Base-by-base conservation (phyloP, 352 stramenopile genomes). In the Plasmopara halstedii region DNA sequence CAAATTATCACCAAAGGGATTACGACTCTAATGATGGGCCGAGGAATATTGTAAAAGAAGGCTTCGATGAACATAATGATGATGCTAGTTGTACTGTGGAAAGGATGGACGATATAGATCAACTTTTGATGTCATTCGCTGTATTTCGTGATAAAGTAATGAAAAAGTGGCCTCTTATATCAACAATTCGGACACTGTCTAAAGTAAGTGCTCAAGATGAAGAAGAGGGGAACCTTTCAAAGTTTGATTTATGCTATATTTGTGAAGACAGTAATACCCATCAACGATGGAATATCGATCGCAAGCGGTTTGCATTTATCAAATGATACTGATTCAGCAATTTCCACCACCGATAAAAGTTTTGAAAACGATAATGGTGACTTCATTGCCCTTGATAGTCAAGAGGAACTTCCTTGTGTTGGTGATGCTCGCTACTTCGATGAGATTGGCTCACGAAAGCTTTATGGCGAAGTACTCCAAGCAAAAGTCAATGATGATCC, bases 1-100 rank as follows among this genome's bases (percentile, higher is more conserved):
- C 56, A 0, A 81, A 77, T 19, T 73, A 83, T 48, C 79, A 90
- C 32, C 55, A 70, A 25, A 68, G 70, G 40, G 79, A 90, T 38
- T 81, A 81, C 50, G 46, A 68, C 4, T 2, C 20, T 29, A 10
- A 29, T 29, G 11, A 29, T 29, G 25, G 25, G 11, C 2, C 3
- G 3, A 4, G 25, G 1, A 29, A 6, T 29, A 17, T 41, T 7
- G 35, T 23, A 0, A 37, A 20, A 0, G 40, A 56, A 4, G 19
- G 17, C 19, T 20, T 4, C 38, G 25, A 20, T 53, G 42, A 44
- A 32, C 18, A 39, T 33, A 14, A 37, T 15, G 38, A 62, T 27
- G 26, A 44, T 40, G 13, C 20, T 19, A 33, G 56, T 23, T 32
- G 34, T 20, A 40, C 42, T 11, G 14, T 22, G 13, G 14, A 37